Evolutionary conservation across 306 rosid genomes (phyloP).

Genomic region (Cyclanthera cordifolia): DNA sequence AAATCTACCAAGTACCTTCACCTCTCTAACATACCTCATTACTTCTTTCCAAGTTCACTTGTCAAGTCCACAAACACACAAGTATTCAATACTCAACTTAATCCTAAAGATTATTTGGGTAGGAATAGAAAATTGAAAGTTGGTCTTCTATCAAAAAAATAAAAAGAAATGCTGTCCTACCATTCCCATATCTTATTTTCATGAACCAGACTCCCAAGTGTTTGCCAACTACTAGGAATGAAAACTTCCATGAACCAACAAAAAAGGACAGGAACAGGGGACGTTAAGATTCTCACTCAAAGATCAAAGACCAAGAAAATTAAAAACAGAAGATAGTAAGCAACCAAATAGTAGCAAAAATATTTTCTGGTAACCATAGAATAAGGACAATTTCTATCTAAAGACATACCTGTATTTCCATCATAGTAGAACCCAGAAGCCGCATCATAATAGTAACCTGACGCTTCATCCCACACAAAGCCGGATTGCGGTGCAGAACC

Average conservation of each 20-base stretch:
- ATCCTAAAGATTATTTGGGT: background rate
- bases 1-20: background rate
- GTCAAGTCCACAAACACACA: background rate
- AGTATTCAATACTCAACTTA: background rate
- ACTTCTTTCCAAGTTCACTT: background rate
- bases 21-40: background rate
- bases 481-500: constrained; percentile 77
- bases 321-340: background rate
- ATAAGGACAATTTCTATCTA: background rate
- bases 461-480: constrained; percentile 95
- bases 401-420: constrained; percentile 67
- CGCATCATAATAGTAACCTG: constrained; percentile 96
- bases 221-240: too few relatives aligned
- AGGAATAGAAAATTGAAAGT: too few relatives aligned
- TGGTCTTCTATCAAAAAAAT: too few relatives aligned
- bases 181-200: too few relatives aligned
- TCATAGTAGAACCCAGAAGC: constrained; percentile 97
- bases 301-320: background rate
- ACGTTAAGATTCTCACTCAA: background rate
- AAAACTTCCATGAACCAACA: background rate
- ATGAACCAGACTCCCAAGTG: too few relatives aligned
- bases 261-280: background rate
- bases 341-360: constrained; percentile 10
- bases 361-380: too few relatives aligned
- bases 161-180: background rate